Percentiles rank a stretch among this genome's conserved stretches.
Evolutionary conservation across 129 eudicot species (phyloP).

Genomic region (Centaurea solstitialis): DNA sequence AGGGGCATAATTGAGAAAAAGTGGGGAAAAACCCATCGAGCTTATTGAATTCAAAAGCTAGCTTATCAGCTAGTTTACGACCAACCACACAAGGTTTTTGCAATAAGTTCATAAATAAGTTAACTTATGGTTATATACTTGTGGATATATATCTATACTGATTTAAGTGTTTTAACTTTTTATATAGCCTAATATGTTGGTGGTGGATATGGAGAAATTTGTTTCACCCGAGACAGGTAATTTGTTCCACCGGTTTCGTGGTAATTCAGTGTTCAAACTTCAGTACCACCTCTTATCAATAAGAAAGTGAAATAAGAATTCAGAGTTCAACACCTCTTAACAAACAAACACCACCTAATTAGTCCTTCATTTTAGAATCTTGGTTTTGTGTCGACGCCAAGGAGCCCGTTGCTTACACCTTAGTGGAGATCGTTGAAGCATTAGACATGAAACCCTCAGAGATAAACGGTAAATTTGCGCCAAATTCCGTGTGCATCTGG

Average conservation of each 20-base stretch:
- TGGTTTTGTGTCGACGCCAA: conserved; percentile 92
- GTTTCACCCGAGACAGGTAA: conserved; percentile 80
- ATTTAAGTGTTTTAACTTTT: not conserved
- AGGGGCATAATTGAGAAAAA: not conserved
- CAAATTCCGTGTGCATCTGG: not conserved
- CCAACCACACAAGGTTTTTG: not conserved
- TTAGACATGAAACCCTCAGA: conserved; percentile 81
- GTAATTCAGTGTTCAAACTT: not conserved
- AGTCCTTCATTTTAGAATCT: conserved; percentile 35
- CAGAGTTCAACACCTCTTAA: not conserved
- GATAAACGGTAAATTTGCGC: conserved; percentile 57
- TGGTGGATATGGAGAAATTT: conserved; percentile 86
- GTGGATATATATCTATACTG: not conserved
- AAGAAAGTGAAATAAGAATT: not conserved
- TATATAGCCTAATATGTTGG: conserved; percentile 97
- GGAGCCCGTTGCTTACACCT: conserved; percentile 73
- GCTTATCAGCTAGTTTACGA: not conserved
- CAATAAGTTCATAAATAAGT: too few species aligned
- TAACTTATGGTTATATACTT: not conserved
- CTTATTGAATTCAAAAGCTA: not conserved
- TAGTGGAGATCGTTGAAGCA: conserved; percentile 86
- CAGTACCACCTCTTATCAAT: not conserved
- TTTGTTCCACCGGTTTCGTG: not conserved
- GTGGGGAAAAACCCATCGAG: not conserved
- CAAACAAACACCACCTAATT: not conserved